Evolutionary conservation across 1,284 basidiomycete species (phyloP), one percentile per base, ranked within the genome.

Genomic region (Clitocybe nebularis): DNA sequence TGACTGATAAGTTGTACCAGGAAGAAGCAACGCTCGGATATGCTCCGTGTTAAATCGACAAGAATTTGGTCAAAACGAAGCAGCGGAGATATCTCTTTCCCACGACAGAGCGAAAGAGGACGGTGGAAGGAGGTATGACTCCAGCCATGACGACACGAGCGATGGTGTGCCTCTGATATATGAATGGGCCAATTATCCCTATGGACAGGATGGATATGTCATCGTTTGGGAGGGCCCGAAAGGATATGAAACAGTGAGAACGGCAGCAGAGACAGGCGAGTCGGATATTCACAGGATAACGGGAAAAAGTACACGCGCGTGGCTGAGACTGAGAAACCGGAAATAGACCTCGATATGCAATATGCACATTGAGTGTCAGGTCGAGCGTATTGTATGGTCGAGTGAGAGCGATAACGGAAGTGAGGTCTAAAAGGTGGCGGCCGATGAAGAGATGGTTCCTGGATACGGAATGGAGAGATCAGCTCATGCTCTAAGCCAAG

Each of bases 171-270:
- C 53, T 51, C 50, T 44, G 43, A 50, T 42, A 41, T 44, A 39
- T 42, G 43, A 43, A 43, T 49, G 47, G 53, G 51, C 53, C 54
- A 36, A 44, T 49, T 40, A 54, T 54, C 57, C 58, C 55, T 55
- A 54, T 51, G 64, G 75, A 79, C 77, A 69, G 75, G 74, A 78
- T 77, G 76, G 72, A 79, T 78, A 79, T 74, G 77, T 78, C 77
- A 66, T 69, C 59, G 62, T 52, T 50, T 62, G 61, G 61, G 63
- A 61, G 61, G 40, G 47, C 49, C 54, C 43, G 38, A 48, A 47
- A 46, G 44, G 46, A 49, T 52, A 55, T 52, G 47, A 48, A 39
- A 51, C 44, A 52, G 48, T 37, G 47, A 48, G 50, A 48, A 51
- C 25, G 49, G 44, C 52, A n/a, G n/a, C n/a, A 50, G 40, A 53